Evolutionary conservation across 768 basidiomycete genomes (phyloP).

Genomic region (Russula vinacea): DNA sequence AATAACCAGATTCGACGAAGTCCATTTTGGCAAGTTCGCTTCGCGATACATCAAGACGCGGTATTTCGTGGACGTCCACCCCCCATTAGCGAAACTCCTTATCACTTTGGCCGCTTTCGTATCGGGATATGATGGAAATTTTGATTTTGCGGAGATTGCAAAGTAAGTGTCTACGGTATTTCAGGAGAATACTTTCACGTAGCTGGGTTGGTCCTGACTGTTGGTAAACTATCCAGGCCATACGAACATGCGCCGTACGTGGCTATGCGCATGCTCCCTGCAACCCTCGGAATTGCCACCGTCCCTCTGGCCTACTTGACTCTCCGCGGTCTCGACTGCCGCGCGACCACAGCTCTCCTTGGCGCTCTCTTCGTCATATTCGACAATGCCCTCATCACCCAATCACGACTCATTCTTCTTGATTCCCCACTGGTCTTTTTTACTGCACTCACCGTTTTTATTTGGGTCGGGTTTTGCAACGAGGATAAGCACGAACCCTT

Average conservation of each 20-base stretch:
- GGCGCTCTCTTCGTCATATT: slow-evolving; percentile 90
- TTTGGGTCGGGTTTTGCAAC: slow-evolving; percentile 89
- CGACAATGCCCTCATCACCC: slow-evolving; percentile 94
- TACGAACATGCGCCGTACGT: slow-evolving; percentile 92
- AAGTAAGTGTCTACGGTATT: slow-evolving; percentile 55
- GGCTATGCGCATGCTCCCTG: slow-evolving; percentile 96
- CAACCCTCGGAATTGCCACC: slow-evolving; percentile 81
- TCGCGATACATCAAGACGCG: slow-evolving; percentile 88
- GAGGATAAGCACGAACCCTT: slow-evolving; percentile 86
- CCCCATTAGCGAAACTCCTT: slow-evolving; percentile 91
- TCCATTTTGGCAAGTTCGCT: slow-evolving; percentile 98
- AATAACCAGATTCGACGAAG: slow-evolving; percentile 86
- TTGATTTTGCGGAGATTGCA: slow-evolving; percentile 97
- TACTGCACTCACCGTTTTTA: slow-evolving; percentile 82
- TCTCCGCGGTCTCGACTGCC: slow-evolving; percentile 86
- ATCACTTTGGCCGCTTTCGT: slow-evolving; percentile 89
- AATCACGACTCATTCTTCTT: slow-evolving; percentile 94
- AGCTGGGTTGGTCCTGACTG: not conserved
- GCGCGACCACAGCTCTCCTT: slow-evolving; percentile 87
- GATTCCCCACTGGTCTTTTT: slow-evolving; percentile 99
- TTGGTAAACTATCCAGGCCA: slow-evolving; percentile 45
- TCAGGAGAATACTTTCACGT: not conserved
- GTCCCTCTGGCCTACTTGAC: slow-evolving; percentile 92
- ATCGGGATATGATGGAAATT: slow-evolving; percentile 85
- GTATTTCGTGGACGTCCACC: slow-evolving; percentile 95